phyloP scores from a whole-genome alignment of 164 flowering plant species.

The Vitis amurensis region DNA sequence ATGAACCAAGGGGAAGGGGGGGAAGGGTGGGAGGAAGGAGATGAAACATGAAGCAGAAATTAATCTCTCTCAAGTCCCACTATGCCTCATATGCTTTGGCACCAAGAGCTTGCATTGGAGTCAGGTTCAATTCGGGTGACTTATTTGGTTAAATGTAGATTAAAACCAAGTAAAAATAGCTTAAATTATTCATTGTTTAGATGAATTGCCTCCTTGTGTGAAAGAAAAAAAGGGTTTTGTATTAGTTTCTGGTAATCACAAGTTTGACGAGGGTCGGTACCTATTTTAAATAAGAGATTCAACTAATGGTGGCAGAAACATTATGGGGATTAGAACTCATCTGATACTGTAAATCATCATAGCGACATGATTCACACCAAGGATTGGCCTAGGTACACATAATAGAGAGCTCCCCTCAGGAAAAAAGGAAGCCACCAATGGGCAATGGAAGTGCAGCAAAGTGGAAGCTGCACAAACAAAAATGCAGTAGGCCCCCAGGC shows the following conservation, averaged over 20 bases:
- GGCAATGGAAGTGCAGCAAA: too few species aligned
- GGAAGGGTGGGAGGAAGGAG: conserved; percentile 14
- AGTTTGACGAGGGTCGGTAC: conserved; percentile 20
- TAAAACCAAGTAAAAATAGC: conserved; percentile 19
- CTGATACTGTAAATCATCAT: neutral
- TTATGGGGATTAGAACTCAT: neutral
- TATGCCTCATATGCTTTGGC: conserved; percentile 26
- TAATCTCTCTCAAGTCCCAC: conserved; percentile 19
- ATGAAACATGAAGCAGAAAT: conserved; percentile 28
- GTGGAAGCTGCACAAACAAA: too few species aligned
- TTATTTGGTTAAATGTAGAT: conserved; percentile 45
- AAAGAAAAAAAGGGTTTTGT: conserved; percentile 31
- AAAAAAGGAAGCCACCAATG: too few species aligned
- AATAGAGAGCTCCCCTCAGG: too few species aligned
- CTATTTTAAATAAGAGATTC: conserved; percentile 15
- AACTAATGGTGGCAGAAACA: conserved; percentile 3
- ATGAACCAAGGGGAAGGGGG: conserved; percentile 3
- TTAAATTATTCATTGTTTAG: conserved; percentile 15
- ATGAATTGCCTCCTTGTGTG: conserved; percentile 12
- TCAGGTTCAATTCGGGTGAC: conserved; percentile 67
- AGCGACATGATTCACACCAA: neutral
- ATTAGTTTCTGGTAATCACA: conserved; percentile 22
- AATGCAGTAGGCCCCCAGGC: too few species aligned
- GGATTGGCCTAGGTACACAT: too few species aligned
- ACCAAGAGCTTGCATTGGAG: conserved; percentile 21